Base-by-base conservation (phyloP, 306 rosid genomes). In the Casuarina equisetifolia region DNA sequence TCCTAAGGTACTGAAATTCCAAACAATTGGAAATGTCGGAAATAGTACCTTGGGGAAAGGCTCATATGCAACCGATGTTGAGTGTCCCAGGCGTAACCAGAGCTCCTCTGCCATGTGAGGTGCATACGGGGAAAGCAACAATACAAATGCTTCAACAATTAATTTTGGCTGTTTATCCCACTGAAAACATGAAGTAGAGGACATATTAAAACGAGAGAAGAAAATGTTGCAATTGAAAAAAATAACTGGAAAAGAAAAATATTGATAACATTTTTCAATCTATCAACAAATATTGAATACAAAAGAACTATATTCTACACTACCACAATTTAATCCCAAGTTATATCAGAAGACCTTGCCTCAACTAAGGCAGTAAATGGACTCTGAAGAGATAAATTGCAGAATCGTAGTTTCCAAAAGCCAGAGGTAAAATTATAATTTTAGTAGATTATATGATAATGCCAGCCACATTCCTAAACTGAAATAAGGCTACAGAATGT, bases 41-140 rank as follows among this genome's bases (percentile, higher is more conserved):
- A 74, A 57, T 48, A 83, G 69, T 77, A 92, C 98, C 95, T 88
- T 78, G 17, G 99, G 99, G 79, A 94, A 95, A 83, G 90, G 86
- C 78, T 89, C 92, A 70, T 86, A 84, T 69, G 96, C 93, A 73
- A 95, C 62, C 7, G 97, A 92, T 74, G 81, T 80, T 2, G 89
- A 73, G 86, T 92, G 93, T 74, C 99, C 99, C n/a, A 95, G 83
- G 74, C 99, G 91, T 77, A 84, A 87, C 97, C 99, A 92, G 50
- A 95, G 89, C 89, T 95, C 99, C 85, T 95, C 97, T 39, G 97
- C 93, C 85, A 95, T 81, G 88, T 95, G 98, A 25, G 98, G 99
- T 0, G 97, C 99, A 80, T 92, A 95, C 3, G 97, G 96, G 20
- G 99, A 90, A 77, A 95, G 97, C 84, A 91, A 91, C 85, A 92